Evolutionary conservation across 2,329 filamentous ascomycete genomes (phyloP).

Genomic region (Trichophyton verrucosum): DNA sequence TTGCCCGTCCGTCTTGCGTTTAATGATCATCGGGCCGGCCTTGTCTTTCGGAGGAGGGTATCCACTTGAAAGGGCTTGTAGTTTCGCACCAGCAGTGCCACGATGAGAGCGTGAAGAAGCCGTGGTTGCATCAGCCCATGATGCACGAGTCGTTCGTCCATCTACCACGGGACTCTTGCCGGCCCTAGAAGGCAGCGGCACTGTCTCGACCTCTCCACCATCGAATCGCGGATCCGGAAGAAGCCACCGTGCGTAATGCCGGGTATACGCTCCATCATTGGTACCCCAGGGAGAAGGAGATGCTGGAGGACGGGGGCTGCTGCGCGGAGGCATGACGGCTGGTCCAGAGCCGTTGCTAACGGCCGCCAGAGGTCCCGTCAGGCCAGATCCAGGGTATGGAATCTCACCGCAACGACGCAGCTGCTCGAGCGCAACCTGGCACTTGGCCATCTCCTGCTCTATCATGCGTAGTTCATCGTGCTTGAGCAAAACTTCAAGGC

Average conservation of each 20-base stretch:
- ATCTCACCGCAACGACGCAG: constrained; percentile 84
- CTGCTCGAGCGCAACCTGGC: constrained; percentile 85
- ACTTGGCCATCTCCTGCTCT: constrained; percentile 92
- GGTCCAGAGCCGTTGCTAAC: constrained; percentile 64
- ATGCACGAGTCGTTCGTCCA: constrained; percentile 69
- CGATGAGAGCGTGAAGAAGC: constrained; percentile 48
- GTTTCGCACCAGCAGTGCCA: constrained; percentile 49
- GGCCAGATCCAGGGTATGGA: constrained; percentile 65
- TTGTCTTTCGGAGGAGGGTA: constrained; percentile 68
- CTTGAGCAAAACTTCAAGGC: constrained; percentile 83
- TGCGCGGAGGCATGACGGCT: constrained; percentile 48
- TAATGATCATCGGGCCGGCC: constrained; percentile 69
- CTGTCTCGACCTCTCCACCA: constrained; percentile 37
- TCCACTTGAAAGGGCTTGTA: constrained; percentile 57
- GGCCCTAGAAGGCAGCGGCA: constrained; percentile 14
- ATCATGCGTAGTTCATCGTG: constrained; percentile 89
- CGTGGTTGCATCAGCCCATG: constrained; percentile 46
- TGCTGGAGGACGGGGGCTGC: constrained; percentile 54
- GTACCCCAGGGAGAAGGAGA: constrained; percentile 86
- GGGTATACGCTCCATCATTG: constrained; percentile 79
- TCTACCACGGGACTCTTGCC: constrained; percentile 44
- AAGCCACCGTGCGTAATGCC: constrained; percentile 93
- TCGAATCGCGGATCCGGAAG: constrained; percentile 82
- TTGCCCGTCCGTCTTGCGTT: constrained; percentile 67
- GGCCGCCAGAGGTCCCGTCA: constrained; percentile 47